A percentile compares a stretch with the other conserved stretches of the same genome.
Evolutionary conservation across 306 rosid species (phyloP).

Genomic region (Quercus engelmannii): DNA sequence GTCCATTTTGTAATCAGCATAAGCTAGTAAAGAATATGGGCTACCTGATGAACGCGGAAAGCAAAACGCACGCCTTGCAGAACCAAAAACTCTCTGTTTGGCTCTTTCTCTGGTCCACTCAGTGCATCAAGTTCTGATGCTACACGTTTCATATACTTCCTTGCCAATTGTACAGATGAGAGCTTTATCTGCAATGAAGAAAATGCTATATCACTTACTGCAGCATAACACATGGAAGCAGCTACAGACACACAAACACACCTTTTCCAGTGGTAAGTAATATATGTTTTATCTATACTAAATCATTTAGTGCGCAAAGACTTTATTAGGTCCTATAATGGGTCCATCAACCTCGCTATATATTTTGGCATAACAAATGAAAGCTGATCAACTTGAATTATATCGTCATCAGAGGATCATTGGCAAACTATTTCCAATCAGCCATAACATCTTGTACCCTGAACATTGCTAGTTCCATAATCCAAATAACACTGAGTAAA

Average conservation of each 20-base stretch:
- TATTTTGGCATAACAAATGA: no score
- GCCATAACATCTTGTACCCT: not conserved
- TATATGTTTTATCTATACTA: not conserved
- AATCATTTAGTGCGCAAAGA: no score
- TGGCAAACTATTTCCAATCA: no score
- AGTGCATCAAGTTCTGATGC: slow-evolving; percentile 80
- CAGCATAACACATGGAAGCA: not conserved
- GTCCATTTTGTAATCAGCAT: not conserved
- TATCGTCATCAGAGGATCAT: no score
- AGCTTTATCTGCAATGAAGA: slow-evolving; percentile 70
- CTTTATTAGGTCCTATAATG: no score
- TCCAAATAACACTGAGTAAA: not conserved
- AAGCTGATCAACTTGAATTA: no score
- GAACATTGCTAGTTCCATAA: not conserved
- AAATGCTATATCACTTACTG: slow-evolving; percentile 8
- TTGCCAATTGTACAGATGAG: slow-evolving; percentile 87
- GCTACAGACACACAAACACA: not conserved
- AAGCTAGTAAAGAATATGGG: not conserved
- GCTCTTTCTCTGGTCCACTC: slow-evolving; percentile 81
- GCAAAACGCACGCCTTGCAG: slow-evolving; percentile 95
- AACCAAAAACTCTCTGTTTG: slow-evolving; percentile 70
- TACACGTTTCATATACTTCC: slow-evolving; percentile 88
- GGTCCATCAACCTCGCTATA: no score
- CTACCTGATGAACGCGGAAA: slow-evolving; percentile 94
- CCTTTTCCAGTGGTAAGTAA: not conserved